Evolutionary conservation across 352 stramenopile genomes (phyloP).

Genomic region (Thalassiosira sp.): DNA sequence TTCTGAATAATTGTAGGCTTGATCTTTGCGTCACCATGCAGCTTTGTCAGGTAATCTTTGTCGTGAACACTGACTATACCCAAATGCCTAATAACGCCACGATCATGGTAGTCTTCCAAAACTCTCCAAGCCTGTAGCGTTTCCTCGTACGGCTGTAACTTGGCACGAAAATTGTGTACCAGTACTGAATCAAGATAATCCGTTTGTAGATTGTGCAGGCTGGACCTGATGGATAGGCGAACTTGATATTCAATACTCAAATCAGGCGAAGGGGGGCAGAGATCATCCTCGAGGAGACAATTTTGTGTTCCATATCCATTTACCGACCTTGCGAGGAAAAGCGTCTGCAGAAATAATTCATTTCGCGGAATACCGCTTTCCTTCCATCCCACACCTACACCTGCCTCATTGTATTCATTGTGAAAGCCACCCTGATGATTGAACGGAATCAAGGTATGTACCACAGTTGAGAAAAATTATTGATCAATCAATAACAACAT

Average conservation of each 20-base stretch:
- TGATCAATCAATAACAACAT: constrained; percentile 1
- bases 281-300: constrained; percentile 12
- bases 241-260: constrained; percentile 49
- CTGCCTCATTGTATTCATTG: constrained; percentile 69
- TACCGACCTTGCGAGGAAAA: constrained; percentile 30
- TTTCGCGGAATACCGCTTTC: constrained; percentile 36
- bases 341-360: constrained; percentile 42
- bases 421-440: constrained; percentile 45
- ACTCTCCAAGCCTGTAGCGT: constrained; percentile 62
- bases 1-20: constrained; percentile 63
- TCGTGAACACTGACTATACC: constrained; percentile 71
- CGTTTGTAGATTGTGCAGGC: constrained; percentile 41
- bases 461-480: not conserved
- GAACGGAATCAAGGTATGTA: too few species aligned
- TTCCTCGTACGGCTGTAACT: constrained; percentile 49
- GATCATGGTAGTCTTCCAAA: constrained; percentile 60
- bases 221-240: constrained; percentile 38
- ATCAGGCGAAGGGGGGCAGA: constrained; percentile 17
- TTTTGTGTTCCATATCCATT: constrained; percentile 27
- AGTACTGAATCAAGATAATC: constrained; percentile 45
- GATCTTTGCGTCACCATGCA: constrained; percentile 54
- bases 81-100: constrained; percentile 50
- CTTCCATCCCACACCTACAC: constrained; percentile 57
- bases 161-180: constrained; percentile 51
- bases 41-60: constrained; percentile 39